Evolutionary conservation across 139 green algal genomes (phyloP), one percentile per base, ranked within the genome.

Genomic region (Chlamydomonas incerta): DNA sequence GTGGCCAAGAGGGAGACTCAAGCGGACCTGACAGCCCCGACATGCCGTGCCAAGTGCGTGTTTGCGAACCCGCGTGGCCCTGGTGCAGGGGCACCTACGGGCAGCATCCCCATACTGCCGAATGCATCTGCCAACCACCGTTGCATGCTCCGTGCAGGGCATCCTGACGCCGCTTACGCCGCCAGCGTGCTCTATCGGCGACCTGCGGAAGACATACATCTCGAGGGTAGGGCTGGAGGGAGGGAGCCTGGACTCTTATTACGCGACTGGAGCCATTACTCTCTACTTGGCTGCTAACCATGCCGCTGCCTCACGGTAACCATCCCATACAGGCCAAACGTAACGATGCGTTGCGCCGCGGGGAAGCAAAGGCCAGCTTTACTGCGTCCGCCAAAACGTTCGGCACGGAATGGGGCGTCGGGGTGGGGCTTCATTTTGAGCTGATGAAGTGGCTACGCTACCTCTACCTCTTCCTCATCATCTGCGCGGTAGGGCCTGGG

Each of bases 381-480:
- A 35, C 4, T 0, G 74, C 74, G 6, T 37, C 74, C 23, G 31
- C 57, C 0, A 23, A 23, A 2, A 60, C 13, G 3, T 13, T 75
- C 11, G 79, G 65, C 23, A 14, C 21, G 2, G 46, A 85, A 17
- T 85, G 79, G 66, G 79, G 79, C 14, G 79, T 75, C 2, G 79
- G 79, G 9, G 66, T 85, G 2, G 79, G 79, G 15, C 47, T 85
- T 3, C 67, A 91, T 55, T 91, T 91, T 72, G 80, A 91, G 77
- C 74, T 71, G 4, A 57, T 91, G 18, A 50, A 52, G 35, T 91
- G 87, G 87, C 82, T 91, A 14, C 71, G 87, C 6, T 35, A 46
- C 37, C 37, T 73, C 23, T 17, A 28, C 3, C 47, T 85, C 13
- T 15, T 75, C 47, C 33, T 85, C 9, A 55, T 75, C 28, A 20